Conservation (phyloP, 495 filamentous ascomycete genomes). For the Jackrogersella multiformis region DNA sequence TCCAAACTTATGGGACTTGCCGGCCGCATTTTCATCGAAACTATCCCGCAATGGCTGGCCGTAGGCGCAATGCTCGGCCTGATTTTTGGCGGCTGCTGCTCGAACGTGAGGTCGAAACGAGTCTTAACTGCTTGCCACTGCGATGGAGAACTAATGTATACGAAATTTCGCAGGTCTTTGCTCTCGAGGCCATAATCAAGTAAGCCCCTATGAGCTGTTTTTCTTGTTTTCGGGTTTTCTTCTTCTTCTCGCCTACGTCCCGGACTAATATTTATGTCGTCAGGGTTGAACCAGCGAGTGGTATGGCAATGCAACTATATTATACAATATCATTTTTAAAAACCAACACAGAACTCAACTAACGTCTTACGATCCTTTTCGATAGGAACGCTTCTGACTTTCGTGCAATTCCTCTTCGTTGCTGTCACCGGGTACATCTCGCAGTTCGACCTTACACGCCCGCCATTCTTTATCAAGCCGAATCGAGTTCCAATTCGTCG, state of each 20-base stretch:
- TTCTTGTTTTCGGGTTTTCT: slow-evolving; percentile 19
- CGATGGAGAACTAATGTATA: slow-evolving; percentile 30
- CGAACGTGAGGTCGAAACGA: slow-evolving; percentile 75
- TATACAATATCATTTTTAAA: not conserved
- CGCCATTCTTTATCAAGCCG: slow-evolving; percentile 73
- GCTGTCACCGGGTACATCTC: slow-evolving; percentile 80
- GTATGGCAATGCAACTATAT: slow-evolving; percentile 49
- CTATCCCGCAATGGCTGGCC: slow-evolving; percentile 73
- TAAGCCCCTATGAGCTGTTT: slow-evolving; percentile 53
- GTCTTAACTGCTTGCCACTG: not conserved
- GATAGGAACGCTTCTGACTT: slow-evolving; percentile 86
- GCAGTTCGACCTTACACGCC: slow-evolving; percentile 66
- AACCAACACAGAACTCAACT: slow-evolving; percentile 4
- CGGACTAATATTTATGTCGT: slow-evolving; percentile 34
- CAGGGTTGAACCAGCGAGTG: slow-evolving; percentile 69
- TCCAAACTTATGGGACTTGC: slow-evolving; percentile 63
- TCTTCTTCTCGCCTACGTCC: slow-evolving; percentile 24
- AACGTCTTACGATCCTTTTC: slow-evolving; percentile 22
- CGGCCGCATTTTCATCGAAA: slow-evolving; percentile 66
- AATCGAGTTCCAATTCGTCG: slow-evolving; percentile 84
- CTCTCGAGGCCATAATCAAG: slow-evolving; percentile 96
- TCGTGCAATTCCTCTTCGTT: slow-evolving; percentile 91
- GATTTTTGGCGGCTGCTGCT: slow-evolving; percentile 98
- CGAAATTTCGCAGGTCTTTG: slow-evolving; percentile 73
- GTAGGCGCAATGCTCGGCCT: slow-evolving; percentile 78